phyloP scores from a whole-genome alignment of 805 yeast genomes.

The Brettanomyces anomalus region DNA sequence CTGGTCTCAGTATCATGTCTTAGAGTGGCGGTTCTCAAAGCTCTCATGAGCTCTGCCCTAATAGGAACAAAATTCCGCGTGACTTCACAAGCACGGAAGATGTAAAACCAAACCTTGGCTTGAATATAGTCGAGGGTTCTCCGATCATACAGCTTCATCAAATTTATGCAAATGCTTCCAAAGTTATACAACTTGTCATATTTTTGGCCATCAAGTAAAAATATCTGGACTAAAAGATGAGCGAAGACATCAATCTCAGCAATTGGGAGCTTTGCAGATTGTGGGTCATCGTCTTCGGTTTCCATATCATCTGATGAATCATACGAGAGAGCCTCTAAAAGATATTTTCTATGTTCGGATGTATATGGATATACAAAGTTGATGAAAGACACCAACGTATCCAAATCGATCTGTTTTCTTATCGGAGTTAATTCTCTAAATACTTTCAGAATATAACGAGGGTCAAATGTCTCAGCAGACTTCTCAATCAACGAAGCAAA shows the following conservation, averaged over 20 bases:
- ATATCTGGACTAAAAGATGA: conserved; percentile 71
- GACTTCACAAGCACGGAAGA: conserved; percentile 69
- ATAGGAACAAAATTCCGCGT: conserved; percentile 42
- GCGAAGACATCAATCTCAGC: conserved; percentile 79
- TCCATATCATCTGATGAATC: conserved; percentile 27
- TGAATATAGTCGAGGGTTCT: conserved; percentile 78
- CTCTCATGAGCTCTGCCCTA: conserved; percentile 61
- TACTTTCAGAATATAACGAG: conserved; percentile 78
- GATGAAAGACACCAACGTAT: conserved; percentile 47
- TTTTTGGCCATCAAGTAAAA: conserved; percentile 55
- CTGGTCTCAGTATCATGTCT: conserved; percentile 91
- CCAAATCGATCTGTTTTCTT: conserved; percentile 53
- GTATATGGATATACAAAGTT: conserved; percentile 44
- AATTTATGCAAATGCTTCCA: conserved; percentile 40
- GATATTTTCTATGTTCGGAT: conserved; percentile 28
- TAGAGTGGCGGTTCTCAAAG: conserved; percentile 79
- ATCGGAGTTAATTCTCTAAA: conserved; percentile 74
- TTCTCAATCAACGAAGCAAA: conserved; percentile 20
- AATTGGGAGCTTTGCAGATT: conserved; percentile 13
- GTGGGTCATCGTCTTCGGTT: conserved; percentile 16
- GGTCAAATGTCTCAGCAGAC: conserved; percentile 54
- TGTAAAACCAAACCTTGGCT: conserved; percentile 91
- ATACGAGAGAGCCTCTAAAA: conserved; percentile 31
- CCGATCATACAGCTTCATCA: conserved; percentile 60
- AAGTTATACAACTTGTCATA: conserved; percentile 41